Percentiles rank a stretch among this genome's conserved stretches.
These are phyloP conservation scores for Orbilia ellipsospora DNA, from an alignment of 2,329 filamentous ascomycete species.

Conservation along the genomic window DNA sequence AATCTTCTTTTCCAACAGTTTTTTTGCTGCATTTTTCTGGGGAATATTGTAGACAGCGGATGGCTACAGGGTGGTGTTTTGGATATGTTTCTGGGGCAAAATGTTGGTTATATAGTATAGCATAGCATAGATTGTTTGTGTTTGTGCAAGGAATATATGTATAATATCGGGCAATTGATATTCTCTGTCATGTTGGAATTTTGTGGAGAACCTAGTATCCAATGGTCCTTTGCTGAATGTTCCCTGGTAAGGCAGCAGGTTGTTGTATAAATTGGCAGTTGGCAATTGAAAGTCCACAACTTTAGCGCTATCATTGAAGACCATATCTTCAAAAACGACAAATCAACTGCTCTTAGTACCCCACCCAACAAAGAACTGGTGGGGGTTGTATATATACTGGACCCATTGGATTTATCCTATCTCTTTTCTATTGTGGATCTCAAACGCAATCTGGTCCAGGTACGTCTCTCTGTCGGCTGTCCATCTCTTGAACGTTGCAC, in stretches of 20 bases:
- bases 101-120: constrained; percentile 5
- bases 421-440: not conserved
- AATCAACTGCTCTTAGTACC: no score
- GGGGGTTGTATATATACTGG: no score
- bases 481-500: not conserved
- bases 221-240: not conserved
- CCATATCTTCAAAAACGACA: no score
- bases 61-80: constrained; percentile 9
- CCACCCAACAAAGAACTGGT: no score
- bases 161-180: constrained; percentile 6
- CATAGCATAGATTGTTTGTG: not conserved
- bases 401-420: no score
- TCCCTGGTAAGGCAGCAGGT: constrained; percentile 13
- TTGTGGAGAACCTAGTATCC: not conserved
- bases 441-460: not conserved
- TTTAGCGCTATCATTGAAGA: no score
- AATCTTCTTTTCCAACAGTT: not conserved
- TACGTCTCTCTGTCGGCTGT: not conserved
- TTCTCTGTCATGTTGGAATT: not conserved
- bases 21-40: not conserved
- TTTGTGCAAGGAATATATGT: constrained; percentile 5
- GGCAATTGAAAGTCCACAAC: no score
- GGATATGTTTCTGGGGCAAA: not conserved
- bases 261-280: not conserved
- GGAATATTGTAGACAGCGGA: not conserved